Base-by-base conservation (phyloP, 192 early-diverging fungal genomes). In the Rhizoclosmatium sp. region DNA sequence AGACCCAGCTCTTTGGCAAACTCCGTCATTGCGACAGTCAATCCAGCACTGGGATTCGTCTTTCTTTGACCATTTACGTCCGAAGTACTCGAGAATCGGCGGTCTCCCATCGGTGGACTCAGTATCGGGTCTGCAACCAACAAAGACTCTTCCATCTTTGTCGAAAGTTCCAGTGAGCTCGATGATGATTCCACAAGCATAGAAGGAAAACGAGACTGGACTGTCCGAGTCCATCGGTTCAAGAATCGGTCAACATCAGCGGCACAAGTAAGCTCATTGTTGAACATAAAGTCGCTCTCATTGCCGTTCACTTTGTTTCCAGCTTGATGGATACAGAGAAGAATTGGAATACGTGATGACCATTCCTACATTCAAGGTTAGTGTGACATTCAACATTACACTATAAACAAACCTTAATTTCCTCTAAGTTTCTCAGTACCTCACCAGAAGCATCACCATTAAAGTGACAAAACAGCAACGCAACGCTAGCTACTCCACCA, bases 231-330 rank as follows among this genome's bases (percentile, higher is more conserved):
- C 79, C 79, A 80, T 16, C 79, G 79, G 45, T 71, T 69, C 21
- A 80, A 14, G 65, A 80, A 80, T 9, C 72, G 71, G 46, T 80
- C 72, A 5, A 80, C 79, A 60, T 80, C 79, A 1, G 54, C 79
- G 14, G 42, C 47, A 47, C 64, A 80, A 3, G 79, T 80, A 3
- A 80, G 47, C 48, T 80, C 79, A 49, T 74, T 60, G n/a, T 67
- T 69, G 67, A 71, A 80, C 71, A 80, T 58, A 39, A 75, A 66
- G 45, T 73, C 71, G 54, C 64, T 47, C 42, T 69, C 45, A 45
- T 80, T 62, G 3, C 40, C 67, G 58, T 80, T 80, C n/a, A 80
- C 79, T 75, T 80, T 80, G 72, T 80, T 80, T 23, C 79, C 79
- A 48, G 79, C 79, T 69, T 80, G 79, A 60, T 80, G 79, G 66